These are phyloP conservation scores for Pedinophyceae sp. DNA, from an alignment of 139 green algal species.

Conservation along the genomic window DNA sequence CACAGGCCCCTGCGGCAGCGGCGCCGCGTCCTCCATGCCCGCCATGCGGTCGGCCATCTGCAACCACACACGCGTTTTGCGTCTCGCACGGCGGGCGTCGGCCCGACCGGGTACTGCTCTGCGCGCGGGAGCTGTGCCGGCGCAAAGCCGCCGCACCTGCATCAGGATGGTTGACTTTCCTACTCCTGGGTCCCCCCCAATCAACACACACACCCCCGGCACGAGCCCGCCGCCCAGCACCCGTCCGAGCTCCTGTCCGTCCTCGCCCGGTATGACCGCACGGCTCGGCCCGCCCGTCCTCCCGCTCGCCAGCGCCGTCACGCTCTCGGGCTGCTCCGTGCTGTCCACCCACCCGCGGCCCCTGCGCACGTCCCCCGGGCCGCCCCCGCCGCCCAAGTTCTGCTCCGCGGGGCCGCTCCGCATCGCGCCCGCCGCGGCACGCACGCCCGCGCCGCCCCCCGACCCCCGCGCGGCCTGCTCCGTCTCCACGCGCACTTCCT, in stretches of 20 bases:
- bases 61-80: too few relatives aligned
- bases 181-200: slow-evolving; percentile 89
- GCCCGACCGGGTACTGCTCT: too few relatives aligned
- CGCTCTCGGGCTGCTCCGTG: neutral
- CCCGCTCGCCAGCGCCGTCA: neutral
- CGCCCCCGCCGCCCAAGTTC: too few relatives aligned
- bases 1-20: neutral
- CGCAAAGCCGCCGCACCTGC: slow-evolving; percentile 63
- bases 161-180: slow-evolving; percentile 91
- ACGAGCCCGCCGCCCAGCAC: slow-evolving; percentile 87
- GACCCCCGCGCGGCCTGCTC: too few relatives aligned
- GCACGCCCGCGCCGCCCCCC: too few relatives aligned
- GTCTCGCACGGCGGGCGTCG: too few relatives aligned
- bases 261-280: slow-evolving; percentile 5
- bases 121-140: too few relatives aligned
- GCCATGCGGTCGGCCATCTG: neutral
- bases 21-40: neutral
- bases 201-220: slow-evolving; percentile 64
- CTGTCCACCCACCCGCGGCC: neutral
- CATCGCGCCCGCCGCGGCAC: too few relatives aligned
- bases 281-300: neutral
- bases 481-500: too few relatives aligned
- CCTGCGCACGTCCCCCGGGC: too few relatives aligned
- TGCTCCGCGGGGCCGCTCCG: too few relatives aligned
- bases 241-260: slow-evolving; percentile 45